These are phyloP conservation scores for Delonix regia DNA, from an alignment of 306 rosid genomes.

Conservation along the genomic window DNA sequence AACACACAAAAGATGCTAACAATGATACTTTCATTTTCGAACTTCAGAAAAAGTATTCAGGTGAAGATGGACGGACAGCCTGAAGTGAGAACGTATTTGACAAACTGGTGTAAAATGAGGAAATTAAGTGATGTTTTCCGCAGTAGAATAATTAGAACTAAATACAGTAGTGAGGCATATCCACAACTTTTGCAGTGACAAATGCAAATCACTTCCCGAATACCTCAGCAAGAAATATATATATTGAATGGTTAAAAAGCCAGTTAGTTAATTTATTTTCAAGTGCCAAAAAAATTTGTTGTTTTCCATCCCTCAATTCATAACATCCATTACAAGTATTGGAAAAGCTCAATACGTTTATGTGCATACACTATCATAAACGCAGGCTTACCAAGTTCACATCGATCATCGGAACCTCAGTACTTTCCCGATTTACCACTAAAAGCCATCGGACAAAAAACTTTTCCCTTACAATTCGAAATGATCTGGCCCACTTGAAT, in stretches of 20 bases:
- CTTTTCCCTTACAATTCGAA: constrained; percentile 92
- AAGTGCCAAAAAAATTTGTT: too few species aligned
- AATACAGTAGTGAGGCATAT: constrained; percentile 94
- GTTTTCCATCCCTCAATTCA: constrained; percentile 11
- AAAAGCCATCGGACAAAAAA: constrained; percentile 88
- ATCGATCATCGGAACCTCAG: constrained; percentile 84
- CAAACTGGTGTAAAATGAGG: not conserved
- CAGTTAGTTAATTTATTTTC: constrained; percentile 19
- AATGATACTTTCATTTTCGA: constrained; percentile 4
- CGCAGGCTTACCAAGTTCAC: constrained; percentile 64
- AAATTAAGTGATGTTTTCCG: not conserved
- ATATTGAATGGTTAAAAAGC: not conserved
- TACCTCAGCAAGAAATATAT: constrained; percentile 55
- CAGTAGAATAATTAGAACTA: constrained; percentile 5
- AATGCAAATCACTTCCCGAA: constrained; percentile 83
- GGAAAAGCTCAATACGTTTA: constrained; percentile 18
- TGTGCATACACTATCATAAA: constrained; percentile 9
- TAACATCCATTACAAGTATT: not conserved
- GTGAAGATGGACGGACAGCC: not conserved
- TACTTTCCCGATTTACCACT: constrained; percentile 81
- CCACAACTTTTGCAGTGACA: constrained; percentile 86
- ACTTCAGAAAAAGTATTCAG: not conserved
- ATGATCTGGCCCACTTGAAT: too few species aligned
- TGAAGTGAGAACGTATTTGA: not conserved
- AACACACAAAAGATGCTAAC: constrained; percentile 19